A percentile compares a stretch with the other conserved stretches of the same genome.
Conservation (phyloP, 192 early-diverging fungal species). For the Backusella morwellensis region DNA sequence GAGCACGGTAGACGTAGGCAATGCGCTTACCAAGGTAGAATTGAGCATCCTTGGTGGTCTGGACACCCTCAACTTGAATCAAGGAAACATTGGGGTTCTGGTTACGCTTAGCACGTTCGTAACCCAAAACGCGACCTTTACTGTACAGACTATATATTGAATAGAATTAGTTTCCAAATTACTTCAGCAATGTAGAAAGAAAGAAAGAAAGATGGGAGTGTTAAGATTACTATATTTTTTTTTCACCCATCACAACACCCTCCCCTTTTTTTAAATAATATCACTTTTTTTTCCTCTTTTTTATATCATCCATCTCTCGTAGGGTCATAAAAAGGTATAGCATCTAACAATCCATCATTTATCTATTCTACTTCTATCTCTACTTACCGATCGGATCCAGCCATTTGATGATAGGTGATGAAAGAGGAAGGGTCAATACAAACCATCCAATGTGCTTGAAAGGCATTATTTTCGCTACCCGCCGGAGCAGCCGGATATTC, state of each 20-base stretch:
- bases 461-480: background rate
- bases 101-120: slow-evolving; percentile 90
- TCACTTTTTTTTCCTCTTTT: background rate
- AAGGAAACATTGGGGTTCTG: slow-evolving; percentile 89
- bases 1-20: slow-evolving; percentile 96
- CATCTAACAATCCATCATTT: slow-evolving; percentile 3
- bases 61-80: slow-evolving; percentile 91
- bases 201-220: background rate
- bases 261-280: background rate
- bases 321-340: background rate
- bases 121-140: slow-evolving; percentile 96
- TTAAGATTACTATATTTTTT: background rate
- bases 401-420: slow-evolving; percentile 11
- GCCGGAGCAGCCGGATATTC: background rate
- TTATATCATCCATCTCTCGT: slow-evolving; percentile 1
- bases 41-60: slow-evolving; percentile 83
- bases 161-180: background rate
- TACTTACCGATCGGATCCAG: slow-evolving; percentile 19
- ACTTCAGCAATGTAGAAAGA: background rate
- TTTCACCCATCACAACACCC: background rate
- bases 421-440: slow-evolving; percentile 13
- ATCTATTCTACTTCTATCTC: background rate
- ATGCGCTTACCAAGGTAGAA: slow-evolving; percentile 99
- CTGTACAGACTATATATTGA: slow-evolving; percentile 83
- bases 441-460: slow-evolving; percentile 2